phyloP scores from a whole-genome alignment of 2,329 filamentous ascomycete genomes.

The Fusarium anthophilum region DNA sequence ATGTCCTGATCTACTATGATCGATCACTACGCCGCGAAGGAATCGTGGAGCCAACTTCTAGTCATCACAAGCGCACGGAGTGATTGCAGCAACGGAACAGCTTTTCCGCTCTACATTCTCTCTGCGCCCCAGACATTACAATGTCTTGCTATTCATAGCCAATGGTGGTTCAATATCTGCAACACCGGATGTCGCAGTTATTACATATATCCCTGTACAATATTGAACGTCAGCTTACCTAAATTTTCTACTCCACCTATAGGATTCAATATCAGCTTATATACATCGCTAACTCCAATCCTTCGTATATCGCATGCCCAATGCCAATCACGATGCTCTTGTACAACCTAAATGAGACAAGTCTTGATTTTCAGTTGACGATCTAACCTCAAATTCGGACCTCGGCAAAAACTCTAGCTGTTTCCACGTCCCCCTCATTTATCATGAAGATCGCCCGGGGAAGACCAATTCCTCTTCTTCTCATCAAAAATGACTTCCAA shows the following conservation, averaged over 20 bases:
- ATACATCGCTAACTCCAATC: not conserved
- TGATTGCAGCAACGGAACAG: fast-evolving
- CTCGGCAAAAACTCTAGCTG: not conserved
- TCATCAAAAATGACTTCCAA: not conserved
- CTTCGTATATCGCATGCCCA: not conserved
- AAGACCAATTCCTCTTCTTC: not conserved
- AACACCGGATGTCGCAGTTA: fast-evolving
- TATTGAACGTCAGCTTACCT: not conserved
- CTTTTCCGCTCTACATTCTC: not conserved
- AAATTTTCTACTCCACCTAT: not conserved
- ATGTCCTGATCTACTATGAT: fast-evolving
- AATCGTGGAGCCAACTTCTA: not conserved
- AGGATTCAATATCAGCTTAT: not conserved
- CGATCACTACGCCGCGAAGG: not conserved
- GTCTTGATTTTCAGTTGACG: not conserved
- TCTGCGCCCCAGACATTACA: no score
- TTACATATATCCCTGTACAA: not conserved
- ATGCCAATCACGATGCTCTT: not conserved
- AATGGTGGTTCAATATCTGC: fast-evolving
- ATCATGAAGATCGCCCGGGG: not conserved
- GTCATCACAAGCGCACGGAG: not conserved
- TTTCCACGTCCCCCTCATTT: slow-evolving; percentile 9
- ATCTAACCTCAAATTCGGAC: not conserved
- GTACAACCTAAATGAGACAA: not conserved
- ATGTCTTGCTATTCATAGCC: not conserved